Evolutionary conservation across 106 monocot genomes (phyloP), one percentile per base, ranked within the genome.

Genomic region (Dendrobium nobile): DNA sequence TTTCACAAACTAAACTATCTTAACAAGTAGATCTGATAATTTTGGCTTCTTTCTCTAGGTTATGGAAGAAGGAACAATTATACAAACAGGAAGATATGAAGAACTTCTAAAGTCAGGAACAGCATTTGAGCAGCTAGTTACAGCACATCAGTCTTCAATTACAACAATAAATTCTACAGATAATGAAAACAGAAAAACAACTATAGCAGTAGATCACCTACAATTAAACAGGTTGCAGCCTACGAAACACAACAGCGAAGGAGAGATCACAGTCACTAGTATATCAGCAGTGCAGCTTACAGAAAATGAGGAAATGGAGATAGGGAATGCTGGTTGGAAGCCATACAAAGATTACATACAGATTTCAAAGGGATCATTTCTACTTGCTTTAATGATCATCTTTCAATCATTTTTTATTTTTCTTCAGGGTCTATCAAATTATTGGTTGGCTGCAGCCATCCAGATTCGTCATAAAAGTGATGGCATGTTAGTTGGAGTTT

Each of bases 71-170:
- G 93, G 96, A 77, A 58, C 80, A 82, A 54, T 96, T 1, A 86
- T 84, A 72, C 92, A 93, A 80, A 79, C 82, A 65, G 96, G 96
- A 75, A 93, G 56, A 16, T 96, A 93, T 67, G 73, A 86, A 0
- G 87, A 87, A 24, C 92, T 96, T 70, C 72, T 93, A 47, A 78
- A 81, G 61, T 65, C 85, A n/a, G 93, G 90, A 7, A 94, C 90
- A n/a, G 85, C 86, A 72, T 96, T 96, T 67, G 90, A 96, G 67
- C 84, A 90, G 77, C 87, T 93, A 33, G 93, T 96, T 19, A 82
- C 83, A 79, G 92, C 96, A 80, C 96, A 96, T 78, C 82, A 86
- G 26, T 88, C 90, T 41, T 86, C 93, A 77, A 83, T 92, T 79
- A 83, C 83, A 48, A 77, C 31, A 74, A 17, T 93, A 51, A 85